Evolutionary conservation across 2,329 filamentous ascomycete species (phyloP).

Genomic region (Blastomyces emzantsi): DNA sequence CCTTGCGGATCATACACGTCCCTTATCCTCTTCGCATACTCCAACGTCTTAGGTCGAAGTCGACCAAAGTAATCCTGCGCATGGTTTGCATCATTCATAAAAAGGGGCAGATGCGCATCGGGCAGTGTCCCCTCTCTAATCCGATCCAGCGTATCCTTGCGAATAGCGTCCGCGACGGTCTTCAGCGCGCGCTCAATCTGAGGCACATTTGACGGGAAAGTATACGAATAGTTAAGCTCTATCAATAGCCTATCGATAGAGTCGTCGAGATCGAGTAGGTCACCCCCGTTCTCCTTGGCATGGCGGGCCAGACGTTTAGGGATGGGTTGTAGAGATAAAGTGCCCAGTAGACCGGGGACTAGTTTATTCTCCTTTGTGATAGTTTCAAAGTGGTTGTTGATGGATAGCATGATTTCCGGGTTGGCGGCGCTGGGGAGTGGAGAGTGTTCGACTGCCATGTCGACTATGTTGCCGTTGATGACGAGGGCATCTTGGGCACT

Average conservation of each 20-base stretch:
- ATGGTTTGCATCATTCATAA: slow-evolving; percentile 41
- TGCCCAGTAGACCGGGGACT: slow-evolving; percentile 25
- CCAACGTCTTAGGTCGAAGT: slow-evolving; percentile 23
- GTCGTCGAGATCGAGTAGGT: slow-evolving; percentile 35
- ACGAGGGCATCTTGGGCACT: slow-evolving; percentile 37
- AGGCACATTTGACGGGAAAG: slow-evolving; percentile 25
- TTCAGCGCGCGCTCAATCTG: slow-evolving; percentile 34
- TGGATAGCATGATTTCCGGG: slow-evolving; percentile 24
- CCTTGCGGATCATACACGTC: slow-evolving; percentile 8
- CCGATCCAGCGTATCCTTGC: slow-evolving; percentile 28
- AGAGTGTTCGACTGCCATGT: slow-evolving; percentile 33
- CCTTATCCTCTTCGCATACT: slow-evolving; percentile 21
- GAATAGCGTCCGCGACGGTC: slow-evolving; percentile 30
- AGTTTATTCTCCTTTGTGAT: slow-evolving; percentile 22
- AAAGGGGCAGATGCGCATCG: slow-evolving; percentile 37
- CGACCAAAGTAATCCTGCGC: slow-evolving; percentile 39
- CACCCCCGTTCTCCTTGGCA: slow-evolving; percentile 29
- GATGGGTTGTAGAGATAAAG: slow-evolving; percentile 32
- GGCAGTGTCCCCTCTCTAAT: slow-evolving; percentile 30
- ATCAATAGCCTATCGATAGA: slow-evolving; percentile 38
- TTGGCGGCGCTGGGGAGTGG: slow-evolving; percentile 29
- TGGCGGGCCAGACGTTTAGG: slow-evolving; percentile 27
- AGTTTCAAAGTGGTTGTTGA: slow-evolving; percentile 29
- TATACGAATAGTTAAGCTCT: slow-evolving; percentile 39
- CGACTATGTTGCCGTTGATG: slow-evolving; percentile 32